phyloP scores from a whole-genome alignment of 495 filamentous ascomycete genomes.

The Penicillium coprophilum region DNA sequence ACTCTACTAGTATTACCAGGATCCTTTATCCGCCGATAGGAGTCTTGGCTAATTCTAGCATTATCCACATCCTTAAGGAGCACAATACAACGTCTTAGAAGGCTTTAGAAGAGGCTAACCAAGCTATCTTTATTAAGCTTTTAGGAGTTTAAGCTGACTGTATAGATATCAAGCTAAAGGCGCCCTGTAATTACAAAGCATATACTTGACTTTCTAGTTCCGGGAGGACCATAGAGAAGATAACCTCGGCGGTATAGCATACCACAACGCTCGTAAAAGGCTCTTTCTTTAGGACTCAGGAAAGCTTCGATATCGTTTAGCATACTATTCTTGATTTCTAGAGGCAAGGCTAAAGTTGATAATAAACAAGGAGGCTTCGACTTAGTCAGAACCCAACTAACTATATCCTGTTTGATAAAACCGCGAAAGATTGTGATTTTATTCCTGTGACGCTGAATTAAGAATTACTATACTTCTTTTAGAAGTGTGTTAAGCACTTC shows the following conservation, averaged over 20 bases:
- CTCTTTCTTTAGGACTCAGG: constrained; percentile 13
- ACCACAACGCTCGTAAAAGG: constrained; percentile 51
- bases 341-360: not conserved
- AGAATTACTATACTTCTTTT: too few relatives aligned
- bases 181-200: constrained; percentile 61
- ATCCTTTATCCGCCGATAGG: not conserved
- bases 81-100: constrained; percentile 33
- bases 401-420: too few relatives aligned
- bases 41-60: constrained; percentile 36
- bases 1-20: not conserved
- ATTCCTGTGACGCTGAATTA: too few relatives aligned
- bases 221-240: constrained; percentile 66
- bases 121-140: constrained; percentile 57
- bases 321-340: constrained; percentile 8
- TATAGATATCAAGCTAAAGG: constrained; percentile 61
- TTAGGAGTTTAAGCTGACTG: constrained; percentile 32
- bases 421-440: too few relatives aligned
- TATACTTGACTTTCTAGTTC: constrained; percentile 66
- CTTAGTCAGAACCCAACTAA: too few relatives aligned
- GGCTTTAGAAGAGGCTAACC: constrained; percentile 58
- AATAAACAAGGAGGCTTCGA: not conserved
- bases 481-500: too few relatives aligned
- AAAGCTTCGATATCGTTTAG: constrained; percentile 18
- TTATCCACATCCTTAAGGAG: constrained; percentile 41
- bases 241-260: constrained; percentile 65